Evolutionary conservation across 176 grass and related monocot species (phyloP).

Genomic region (Miscanthus lutarioriparius): DNA sequence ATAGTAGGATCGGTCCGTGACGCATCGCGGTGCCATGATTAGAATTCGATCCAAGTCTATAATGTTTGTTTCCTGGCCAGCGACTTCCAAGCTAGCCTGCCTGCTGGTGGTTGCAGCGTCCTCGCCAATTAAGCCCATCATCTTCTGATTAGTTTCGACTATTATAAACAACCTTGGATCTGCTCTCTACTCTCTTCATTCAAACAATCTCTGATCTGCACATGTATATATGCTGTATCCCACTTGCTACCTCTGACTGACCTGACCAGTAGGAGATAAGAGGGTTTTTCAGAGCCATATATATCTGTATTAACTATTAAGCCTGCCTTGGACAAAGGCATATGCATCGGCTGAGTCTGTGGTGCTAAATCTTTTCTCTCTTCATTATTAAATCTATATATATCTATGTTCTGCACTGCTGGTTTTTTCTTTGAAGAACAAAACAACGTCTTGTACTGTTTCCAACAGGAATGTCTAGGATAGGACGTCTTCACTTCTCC

Average conservation of each 20-base stretch:
- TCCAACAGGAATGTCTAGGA: slow-evolving; percentile 28
- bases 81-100: too few relatives aligned
- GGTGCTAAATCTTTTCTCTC: background rate
- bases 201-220: slow-evolving; percentile 4
- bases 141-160: background rate
- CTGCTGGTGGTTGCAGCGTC: too few relatives aligned
- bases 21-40: background rate
- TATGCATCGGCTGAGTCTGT: too few relatives aligned
- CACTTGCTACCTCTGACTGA: slow-evolving; percentile 5
- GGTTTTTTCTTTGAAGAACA: background rate
- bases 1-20: slow-evolving; percentile 8
- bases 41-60: too few relatives aligned
- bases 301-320: background rate
- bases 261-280: background rate
- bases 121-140: too few relatives aligned
- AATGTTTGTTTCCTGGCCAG: too few relatives aligned
- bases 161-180: background rate
- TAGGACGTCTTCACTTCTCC: slow-evolving; percentile 8
- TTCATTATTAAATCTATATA: background rate
- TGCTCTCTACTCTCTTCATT: background rate
- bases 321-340: too few relatives aligned
- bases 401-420: background rate
- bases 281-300: background rate
- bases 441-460: background rate
- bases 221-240: slow-evolving; percentile 1